These are phyloP conservation scores for Mycena galopus DNA, from an alignment of 768 basidiomycete genomes.

Conservation along the genomic window DNA sequence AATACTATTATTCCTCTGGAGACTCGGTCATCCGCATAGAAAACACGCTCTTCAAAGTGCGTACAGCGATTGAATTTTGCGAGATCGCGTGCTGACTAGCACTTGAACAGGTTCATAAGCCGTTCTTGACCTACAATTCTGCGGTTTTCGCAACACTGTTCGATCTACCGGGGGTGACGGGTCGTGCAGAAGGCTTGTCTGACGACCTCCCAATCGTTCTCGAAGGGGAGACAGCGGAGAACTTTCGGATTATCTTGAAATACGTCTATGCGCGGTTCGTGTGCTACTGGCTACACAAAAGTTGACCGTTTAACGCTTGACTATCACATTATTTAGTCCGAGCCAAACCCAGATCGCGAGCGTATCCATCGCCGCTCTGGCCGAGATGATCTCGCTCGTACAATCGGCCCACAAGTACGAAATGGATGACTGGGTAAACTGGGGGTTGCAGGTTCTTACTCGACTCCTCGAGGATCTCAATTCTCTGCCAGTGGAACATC, in stretches of 20 bases:
- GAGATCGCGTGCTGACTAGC: neutral
- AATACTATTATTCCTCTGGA: neutral
- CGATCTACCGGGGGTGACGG: neutral
- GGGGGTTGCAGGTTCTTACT: neutral
- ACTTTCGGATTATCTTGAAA: neutral
- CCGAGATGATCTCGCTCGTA: neutral
- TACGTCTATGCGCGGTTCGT: neutral
- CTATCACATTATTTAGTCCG: too few relatives aligned
- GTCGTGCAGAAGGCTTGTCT: neutral
- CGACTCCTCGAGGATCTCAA: neutral
- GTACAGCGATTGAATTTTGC: neutral
- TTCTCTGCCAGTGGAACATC: neutral
- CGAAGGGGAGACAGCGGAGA: neutral
- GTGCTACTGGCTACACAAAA: too few relatives aligned
- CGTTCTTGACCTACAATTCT: neutral
- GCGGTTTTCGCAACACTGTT: neutral
- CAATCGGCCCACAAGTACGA: neutral
- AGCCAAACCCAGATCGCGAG: neutral
- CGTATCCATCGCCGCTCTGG: neutral
- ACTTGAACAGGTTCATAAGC: neutral
- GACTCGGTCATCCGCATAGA: neutral
- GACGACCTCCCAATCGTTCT: neutral
- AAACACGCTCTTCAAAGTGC: neutral
- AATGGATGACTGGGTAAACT: neutral
- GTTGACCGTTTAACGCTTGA: too few relatives aligned